Evolutionary conservation across 2,329 filamentous ascomycete species (phyloP), one percentile per base, ranked within the genome.

Genomic region (Colletotrichum godetiae): DNA sequence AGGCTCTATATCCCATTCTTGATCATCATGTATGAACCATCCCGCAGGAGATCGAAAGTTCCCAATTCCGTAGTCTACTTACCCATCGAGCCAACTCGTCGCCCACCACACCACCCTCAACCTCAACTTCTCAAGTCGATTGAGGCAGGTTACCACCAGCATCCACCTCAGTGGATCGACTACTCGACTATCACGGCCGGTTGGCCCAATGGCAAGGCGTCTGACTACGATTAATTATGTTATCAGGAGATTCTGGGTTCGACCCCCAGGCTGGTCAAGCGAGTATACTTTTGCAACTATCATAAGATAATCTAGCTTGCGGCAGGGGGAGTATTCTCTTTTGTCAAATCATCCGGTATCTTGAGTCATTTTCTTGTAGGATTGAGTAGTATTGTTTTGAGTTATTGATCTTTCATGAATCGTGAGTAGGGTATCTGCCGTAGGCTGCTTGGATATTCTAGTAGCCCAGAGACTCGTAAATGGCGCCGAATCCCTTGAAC

Each of bases 161-260:
- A 64, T 64, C 59, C 59, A 73, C 66, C n/a, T 10, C 8, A 5
- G 70, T 64, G 66, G 55, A 71, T 7, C 19, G 35, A 3, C 3
- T 13, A 24, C 24, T 31, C n/a, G 10, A 31, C 7, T 0, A n/a
- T 2, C 5, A 53, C 24, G 69, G 70, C 66, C 66, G 70, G 70
- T 65, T 83, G 80, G 80, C 79, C 80, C 79, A 82, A 82, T 83
- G 82, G 78, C 81, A 84, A 83, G 82, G 81, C 82, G 82, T 83
- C 81, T 84, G 82, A 84, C 82, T 83, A 83, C 82, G 81, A 83
- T 67, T 56, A 1, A 3, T 35, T 7, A 35, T 29, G 56, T 31
- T 2, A 73, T 70, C 66, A 70, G 67, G 66, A 73, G 70, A 73
- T 73, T 73, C 70, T 73, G 67, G 67, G 70, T 73, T 73, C 70